These are phyloP conservation scores for Cucumis melo DNA, from an alignment of 306 rosid species.

Conservation along the genomic window DNA sequence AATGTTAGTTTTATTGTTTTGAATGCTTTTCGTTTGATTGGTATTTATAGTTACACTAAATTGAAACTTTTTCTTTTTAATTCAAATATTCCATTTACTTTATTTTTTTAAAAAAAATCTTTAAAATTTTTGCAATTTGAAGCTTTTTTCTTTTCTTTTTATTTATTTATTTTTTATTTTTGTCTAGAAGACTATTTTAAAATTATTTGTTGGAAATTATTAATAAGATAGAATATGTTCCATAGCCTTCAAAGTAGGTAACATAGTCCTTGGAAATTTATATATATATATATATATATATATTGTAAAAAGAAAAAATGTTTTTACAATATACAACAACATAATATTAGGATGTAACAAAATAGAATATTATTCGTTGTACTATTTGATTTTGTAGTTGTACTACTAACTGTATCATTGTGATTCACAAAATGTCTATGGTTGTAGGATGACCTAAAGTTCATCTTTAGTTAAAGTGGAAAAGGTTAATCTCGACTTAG, in stretches of 20 bases:
- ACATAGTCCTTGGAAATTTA: not conserved
- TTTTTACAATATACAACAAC: too few species aligned
- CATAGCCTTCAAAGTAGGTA: not conserved
- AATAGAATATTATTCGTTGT: not conserved
- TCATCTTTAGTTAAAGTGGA: not conserved
- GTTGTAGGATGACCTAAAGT: too few species aligned
- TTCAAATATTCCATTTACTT: slow-evolving; percentile 13
- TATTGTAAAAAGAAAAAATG: not conserved
- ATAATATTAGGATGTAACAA: not conserved
- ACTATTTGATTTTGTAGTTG: not conserved
- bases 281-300: not conserved
- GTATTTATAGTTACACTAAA: slow-evolving; percentile 17
- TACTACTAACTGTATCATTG: too few species aligned
- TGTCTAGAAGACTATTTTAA: not conserved
- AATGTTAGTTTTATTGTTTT: not conserved
- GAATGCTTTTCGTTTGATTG: not conserved
- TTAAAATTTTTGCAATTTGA: slow-evolving; percentile 4
- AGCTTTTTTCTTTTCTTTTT: not conserved
- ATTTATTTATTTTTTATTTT: not conserved
- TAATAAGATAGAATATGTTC: not conserved
- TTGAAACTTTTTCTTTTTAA: not conserved
- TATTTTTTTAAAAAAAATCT: slow-evolving; percentile 4
- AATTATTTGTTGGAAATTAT: not conserved
- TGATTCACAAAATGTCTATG: not conserved
- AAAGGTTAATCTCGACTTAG: not conserved